These are phyloP conservation scores for Pichia exigua DNA, from an alignment of 805 yeast genomes.

Conservation along the genomic window DNA sequence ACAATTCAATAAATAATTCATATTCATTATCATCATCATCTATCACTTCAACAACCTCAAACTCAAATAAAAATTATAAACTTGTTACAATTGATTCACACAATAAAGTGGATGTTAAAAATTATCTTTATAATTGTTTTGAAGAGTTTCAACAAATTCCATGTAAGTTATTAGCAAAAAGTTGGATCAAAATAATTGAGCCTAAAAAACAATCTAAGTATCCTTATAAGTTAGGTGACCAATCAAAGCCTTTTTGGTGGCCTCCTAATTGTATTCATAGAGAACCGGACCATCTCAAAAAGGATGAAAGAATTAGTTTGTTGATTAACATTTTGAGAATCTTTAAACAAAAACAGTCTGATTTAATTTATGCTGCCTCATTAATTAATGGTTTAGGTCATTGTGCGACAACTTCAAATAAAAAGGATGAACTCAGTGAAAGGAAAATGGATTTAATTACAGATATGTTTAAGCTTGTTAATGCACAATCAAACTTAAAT, in stretches of 20 bases:
- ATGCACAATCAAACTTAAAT: conserved; percentile 3
- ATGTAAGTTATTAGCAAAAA: conserved; percentile 57
- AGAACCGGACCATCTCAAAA: conserved; percentile 69
- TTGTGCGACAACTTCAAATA: conserved; percentile 5
- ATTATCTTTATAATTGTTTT: conserved; percentile 25
- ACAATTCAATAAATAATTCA: not conserved
- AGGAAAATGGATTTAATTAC: conserved; percentile 18
- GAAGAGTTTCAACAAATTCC: conserved; percentile 40
- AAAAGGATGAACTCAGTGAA: conserved; percentile 16
- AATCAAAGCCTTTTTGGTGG: conserved; percentile 64
- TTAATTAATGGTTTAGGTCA: conserved; percentile 19
- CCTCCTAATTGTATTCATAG: conserved; percentile 49
- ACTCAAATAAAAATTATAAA: conserved; percentile 1
- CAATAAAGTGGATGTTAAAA: conserved; percentile 16
- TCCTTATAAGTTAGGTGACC: conserved; percentile 52
- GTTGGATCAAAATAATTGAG: conserved; percentile 59
- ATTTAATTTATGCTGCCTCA: conserved; percentile 19
- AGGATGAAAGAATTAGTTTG: conserved; percentile 45
- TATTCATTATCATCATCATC: conserved; percentile 1
- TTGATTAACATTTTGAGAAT: conserved; percentile 34
- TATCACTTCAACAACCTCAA: not conserved
- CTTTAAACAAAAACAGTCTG: conserved; percentile 17
- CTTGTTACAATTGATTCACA: conserved; percentile 14
- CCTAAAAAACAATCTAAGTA: conserved; percentile 56
- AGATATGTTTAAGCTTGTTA: conserved; percentile 22